These are phyloP conservation scores for Pichia sp. DNA, from an alignment of 1,139 yeast genomes.

Conservation along the genomic window DNA sequence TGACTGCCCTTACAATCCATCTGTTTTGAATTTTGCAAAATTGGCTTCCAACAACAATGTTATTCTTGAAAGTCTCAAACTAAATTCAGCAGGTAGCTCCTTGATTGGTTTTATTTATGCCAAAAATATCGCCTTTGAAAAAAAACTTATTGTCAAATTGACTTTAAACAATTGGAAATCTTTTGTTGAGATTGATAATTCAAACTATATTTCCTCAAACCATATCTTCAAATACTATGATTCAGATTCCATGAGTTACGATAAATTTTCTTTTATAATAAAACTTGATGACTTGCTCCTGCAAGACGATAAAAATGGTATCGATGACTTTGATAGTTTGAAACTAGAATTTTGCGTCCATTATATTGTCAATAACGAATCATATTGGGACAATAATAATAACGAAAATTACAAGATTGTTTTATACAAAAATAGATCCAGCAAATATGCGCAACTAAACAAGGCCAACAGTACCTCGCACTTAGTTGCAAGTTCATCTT, in stretches of 20 bases:
- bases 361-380: constrained; percentile 40
- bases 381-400: constrained; percentile 73
- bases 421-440: constrained; percentile 6
- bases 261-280: constrained; percentile 39
- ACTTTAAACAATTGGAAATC: constrained; percentile 63
- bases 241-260: constrained; percentile 22
- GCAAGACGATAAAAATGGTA: too few relatives aligned
- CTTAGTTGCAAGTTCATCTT: too few relatives aligned
- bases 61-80: constrained; percentile 55
- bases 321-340: constrained; percentile 10
- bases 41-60: constrained; percentile 37
- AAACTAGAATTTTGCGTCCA: constrained; percentile 49
- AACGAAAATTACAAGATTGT: constrained; percentile 47
- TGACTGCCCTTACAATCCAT: constrained; percentile 23
- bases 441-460: too few relatives aligned
- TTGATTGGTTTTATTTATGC: constrained; percentile 70
- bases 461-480: too few relatives aligned
- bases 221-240: constrained; percentile 25
- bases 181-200: constrained; percentile 31
- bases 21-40: constrained; percentile 28
- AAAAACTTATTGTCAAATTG: constrained; percentile 54
- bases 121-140: constrained; percentile 57
- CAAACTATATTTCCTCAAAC: constrained; percentile 27
- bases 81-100: constrained; percentile 47
- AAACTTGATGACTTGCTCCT: constrained; percentile 26